Evolutionary conservation across 2,329 filamentous ascomycete species (phyloP).

Genomic region (Pyricularia sp.): DNA sequence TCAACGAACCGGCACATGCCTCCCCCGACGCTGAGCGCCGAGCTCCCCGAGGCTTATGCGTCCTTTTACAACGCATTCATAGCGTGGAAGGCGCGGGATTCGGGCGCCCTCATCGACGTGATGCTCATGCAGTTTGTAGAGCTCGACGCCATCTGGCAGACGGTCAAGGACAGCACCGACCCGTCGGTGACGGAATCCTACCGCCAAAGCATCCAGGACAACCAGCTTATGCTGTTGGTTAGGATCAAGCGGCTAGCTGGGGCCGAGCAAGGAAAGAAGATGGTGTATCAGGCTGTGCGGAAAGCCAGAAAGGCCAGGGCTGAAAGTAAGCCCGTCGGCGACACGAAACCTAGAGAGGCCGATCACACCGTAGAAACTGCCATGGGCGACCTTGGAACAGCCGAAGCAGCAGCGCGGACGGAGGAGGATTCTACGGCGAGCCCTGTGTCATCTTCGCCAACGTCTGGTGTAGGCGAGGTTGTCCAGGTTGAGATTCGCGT

Average conservation of each 20-base stretch:
- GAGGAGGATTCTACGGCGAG: constrained; percentile 17
- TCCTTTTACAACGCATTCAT: constrained; percentile 69
- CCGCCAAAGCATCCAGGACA: constrained; percentile 65
- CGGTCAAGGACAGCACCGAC: constrained; percentile 65
- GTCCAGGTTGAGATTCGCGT: constrained; percentile 19
- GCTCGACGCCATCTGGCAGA: constrained; percentile 71
- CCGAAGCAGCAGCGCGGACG: constrained; percentile 17
- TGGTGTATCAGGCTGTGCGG: constrained; percentile 63
- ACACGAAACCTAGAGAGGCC: constrained; percentile 53
- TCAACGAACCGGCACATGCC: constrained; percentile 54
- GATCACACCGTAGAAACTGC: constrained; percentile 27
- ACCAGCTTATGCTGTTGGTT: constrained; percentile 66
- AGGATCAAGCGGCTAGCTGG: constrained; percentile 69
- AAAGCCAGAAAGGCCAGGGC: constrained; percentile 54
- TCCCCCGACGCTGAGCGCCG: constrained; percentile 46
- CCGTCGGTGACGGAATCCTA: constrained; percentile 65
- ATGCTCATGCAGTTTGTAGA: constrained; percentile 83
- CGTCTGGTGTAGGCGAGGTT: constrained; percentile 13
- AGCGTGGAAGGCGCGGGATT: constrained; percentile 72
- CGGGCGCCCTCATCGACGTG: constrained; percentile 62
- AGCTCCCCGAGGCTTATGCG: constrained; percentile 56
- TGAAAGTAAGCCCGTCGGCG: constrained; percentile 52
- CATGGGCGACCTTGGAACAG: constrained; percentile 23
- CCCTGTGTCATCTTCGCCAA: background rate
- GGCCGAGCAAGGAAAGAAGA: constrained; percentile 52